Evolutionary conservation across 352 stramenopile species (phyloP).

Genomic region (Elongisporangium undulatum): DNA sequence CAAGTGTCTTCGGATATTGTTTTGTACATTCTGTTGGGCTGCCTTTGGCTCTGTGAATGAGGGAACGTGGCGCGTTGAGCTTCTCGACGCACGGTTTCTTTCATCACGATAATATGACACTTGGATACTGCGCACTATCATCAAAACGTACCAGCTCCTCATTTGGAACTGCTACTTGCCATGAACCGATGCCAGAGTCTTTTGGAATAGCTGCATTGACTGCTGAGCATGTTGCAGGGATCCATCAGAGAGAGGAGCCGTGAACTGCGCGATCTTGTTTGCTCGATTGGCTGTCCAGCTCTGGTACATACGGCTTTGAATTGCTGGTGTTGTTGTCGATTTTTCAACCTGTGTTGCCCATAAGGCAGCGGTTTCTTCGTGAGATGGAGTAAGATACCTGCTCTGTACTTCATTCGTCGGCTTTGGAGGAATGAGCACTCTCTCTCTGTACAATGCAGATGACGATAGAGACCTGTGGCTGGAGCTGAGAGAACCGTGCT

Average conservation of each 20-base stretch:
- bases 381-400: constrained; percentile 9
- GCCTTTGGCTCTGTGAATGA: no score
- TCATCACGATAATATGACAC: neutral
- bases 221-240: constrained; percentile 23
- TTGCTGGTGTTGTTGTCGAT: constrained; percentile 7
- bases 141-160: neutral
- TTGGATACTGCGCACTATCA: neutral
- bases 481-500: constrained; percentile 7
- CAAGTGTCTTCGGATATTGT: no score
- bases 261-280: constrained; percentile 15
- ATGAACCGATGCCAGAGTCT: constrained; percentile 22
- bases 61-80: no score
- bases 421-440: constrained; percentile 12
- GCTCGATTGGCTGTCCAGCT: constrained; percentile 18
- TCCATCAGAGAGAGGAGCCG: constrained; percentile 12
- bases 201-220: constrained; percentile 42
- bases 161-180: constrained; percentile 3
- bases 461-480: constrained; percentile 3
- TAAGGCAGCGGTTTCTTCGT: neutral
- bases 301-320: constrained; percentile 24
- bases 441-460: constrained; percentile 10
- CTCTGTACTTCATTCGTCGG: constrained; percentile 14
- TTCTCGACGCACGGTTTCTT: neutral
- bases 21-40: no score
- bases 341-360: neutral